Evolutionary conservation across 2,329 filamentous ascomycete genomes (phyloP).

Genomic region (Ceratocystis cacaofunesta): DNA sequence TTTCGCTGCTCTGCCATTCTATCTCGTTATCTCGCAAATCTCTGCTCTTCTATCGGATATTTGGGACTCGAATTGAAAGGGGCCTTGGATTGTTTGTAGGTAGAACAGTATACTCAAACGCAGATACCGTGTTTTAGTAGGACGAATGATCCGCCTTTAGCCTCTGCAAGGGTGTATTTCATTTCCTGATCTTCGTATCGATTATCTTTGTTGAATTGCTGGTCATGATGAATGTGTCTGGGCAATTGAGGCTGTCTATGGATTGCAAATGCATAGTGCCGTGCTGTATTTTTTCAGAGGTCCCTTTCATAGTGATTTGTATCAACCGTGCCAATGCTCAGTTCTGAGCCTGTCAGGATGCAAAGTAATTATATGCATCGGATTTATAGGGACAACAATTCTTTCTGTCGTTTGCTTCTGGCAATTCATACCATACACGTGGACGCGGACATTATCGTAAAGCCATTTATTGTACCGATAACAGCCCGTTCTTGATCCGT

Average conservation of each 20-base stretch:
- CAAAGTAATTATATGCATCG: too few relatives aligned
- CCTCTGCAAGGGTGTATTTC: not conserved
- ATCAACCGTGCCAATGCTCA: too few relatives aligned
- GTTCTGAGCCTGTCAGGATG: too few relatives aligned
- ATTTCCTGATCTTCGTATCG: not conserved
- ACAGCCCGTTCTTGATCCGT: slow-evolving; percentile 34
- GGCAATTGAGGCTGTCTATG: too few relatives aligned
- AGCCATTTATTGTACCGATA: slow-evolving; percentile 20
- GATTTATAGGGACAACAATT: too few relatives aligned
- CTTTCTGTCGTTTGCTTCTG: not conserved
- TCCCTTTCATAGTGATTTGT: too few relatives aligned
- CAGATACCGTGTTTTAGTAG: not conserved
- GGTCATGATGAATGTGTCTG: too few relatives aligned
- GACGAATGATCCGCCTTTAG: not conserved
- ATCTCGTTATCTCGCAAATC: not conserved
- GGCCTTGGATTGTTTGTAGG: not conserved
- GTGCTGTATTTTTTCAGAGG: too few relatives aligned
- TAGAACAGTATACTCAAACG: not conserved
- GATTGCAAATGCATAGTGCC: too few relatives aligned
- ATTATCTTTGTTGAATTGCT: not conserved
- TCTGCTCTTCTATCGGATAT: not conserved
- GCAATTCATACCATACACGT: not conserved
- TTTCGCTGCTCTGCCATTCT: not conserved
- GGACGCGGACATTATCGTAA: not conserved
- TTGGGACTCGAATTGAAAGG: not conserved